A percentile compares a stretch with the other conserved stretches of the same genome.
phyloP scores from a whole-genome alignment of 2,329 filamentous ascomycete species.

The Cercospora sesami region DNA sequence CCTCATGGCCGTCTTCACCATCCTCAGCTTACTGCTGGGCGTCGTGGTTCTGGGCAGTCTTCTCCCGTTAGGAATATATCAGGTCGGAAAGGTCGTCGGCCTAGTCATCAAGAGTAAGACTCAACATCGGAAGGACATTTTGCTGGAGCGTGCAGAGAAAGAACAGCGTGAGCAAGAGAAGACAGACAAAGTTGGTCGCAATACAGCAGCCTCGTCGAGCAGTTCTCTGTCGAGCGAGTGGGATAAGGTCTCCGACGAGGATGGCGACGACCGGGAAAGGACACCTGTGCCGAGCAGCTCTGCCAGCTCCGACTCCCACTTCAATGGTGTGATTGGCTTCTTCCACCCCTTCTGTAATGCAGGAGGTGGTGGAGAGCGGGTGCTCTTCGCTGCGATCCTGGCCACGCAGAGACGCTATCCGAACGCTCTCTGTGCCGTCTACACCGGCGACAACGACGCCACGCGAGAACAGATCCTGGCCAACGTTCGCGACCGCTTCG shows the following conservation, averaged over 20 bases:
- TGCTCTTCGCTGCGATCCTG: conserved; percentile 92
- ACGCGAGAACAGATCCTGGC: conserved; percentile 74
- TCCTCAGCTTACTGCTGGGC: conserved; percentile 27
- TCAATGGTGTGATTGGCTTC: conserved; percentile 87
- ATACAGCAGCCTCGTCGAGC: conserved; percentile 27
- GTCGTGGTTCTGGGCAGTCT: conserved; percentile 27
- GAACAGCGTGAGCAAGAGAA: conserved; percentile 20
- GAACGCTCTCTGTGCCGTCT: conserved; percentile 83
- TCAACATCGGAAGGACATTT: conserved; percentile 36
- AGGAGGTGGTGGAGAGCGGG: conserved; percentile 90
- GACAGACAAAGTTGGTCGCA: neutral
- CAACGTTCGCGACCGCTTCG: conserved; percentile 72
- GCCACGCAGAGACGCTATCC: conserved; percentile 89
- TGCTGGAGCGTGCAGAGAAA: conserved; percentile 34
- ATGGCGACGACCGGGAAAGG: conserved; percentile 40
- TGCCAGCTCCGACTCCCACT: conserved; percentile 58
- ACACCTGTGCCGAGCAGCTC: conserved; percentile 43
- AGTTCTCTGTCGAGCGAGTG: conserved; percentile 62
- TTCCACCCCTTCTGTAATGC: conserved; percentile 99
- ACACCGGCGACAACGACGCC: conserved; percentile 91
- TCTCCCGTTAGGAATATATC: conserved; percentile 31
- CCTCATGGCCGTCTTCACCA: conserved; percentile 8
- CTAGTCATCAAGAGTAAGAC: conserved; percentile 34
- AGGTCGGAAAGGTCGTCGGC: conserved; percentile 33
- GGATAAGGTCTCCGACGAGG: conserved; percentile 62